phyloP scores from a whole-genome alignment of 2,329 filamentous ascomycete genomes.

The Aspergillus transmontanensis region DNA sequence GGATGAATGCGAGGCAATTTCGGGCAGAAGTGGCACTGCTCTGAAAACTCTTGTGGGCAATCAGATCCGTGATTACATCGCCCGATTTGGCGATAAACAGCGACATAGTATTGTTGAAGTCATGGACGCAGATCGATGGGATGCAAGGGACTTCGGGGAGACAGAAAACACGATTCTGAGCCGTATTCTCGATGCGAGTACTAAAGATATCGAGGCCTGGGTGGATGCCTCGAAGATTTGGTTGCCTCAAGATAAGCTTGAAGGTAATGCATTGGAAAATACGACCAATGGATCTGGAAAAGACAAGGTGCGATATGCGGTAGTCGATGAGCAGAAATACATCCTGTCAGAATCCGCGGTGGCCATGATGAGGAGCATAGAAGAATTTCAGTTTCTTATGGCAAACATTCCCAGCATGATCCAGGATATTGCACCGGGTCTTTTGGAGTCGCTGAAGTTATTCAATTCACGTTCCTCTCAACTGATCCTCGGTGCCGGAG shows the following conservation, averaged over 20 bases:
- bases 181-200: conserved; percentile 62
- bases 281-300: conserved; percentile 50
- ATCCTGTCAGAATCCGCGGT: conserved; percentile 83
- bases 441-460: conserved; percentile 84
- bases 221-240: conserved; percentile 53
- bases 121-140: conserved; percentile 66
- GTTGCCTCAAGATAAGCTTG: conserved; percentile 40
- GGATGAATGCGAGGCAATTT: conserved; percentile 68
- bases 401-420: conserved; percentile 87
- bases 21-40: conserved; percentile 61
- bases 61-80: conserved; percentile 65
- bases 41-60: conserved; percentile 64
- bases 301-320: conserved; percentile 69
- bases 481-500: conserved; percentile 90
- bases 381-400: conserved; percentile 80
- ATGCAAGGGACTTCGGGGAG: conserved; percentile 64
- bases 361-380: conserved; percentile 77
- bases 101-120: conserved; percentile 59
- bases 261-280: conserved; percentile 28
- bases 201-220: conserved; percentile 60
- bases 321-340: conserved; percentile 82
- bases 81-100: conserved; percentile 58
- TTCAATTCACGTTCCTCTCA: conserved; percentile 98
- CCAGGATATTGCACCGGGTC: conserved; percentile 73
- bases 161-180: conserved; percentile 53